Base-by-base conservation (phyloP, 1,284 basidiomycete genomes). In the Cutaneotrichosporon sp. region DNA sequence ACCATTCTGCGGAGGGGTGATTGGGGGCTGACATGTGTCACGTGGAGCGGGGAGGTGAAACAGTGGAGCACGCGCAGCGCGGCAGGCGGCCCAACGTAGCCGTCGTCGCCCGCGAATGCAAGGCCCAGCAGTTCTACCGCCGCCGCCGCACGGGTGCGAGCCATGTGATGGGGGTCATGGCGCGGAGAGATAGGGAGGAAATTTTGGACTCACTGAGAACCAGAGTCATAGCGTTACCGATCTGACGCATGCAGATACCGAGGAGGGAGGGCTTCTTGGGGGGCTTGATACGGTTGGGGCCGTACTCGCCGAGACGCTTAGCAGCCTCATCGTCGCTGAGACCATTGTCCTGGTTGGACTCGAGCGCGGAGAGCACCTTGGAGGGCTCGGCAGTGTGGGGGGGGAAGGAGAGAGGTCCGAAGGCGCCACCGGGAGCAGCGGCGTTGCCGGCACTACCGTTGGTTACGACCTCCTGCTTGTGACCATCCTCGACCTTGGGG, bases 221-320 rank as follows among this genome's bases (percentile, higher is more conserved):
- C 20, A 79, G 59, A 4, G 76, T 72, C 74, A 80, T 79, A 58
- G 78, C 77, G 68, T 81, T 81, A 43, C 73, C 77, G 52, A 79
- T 51, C 62, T 81, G 80, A 22, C 76, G 67, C 1, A 64, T 52
- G 13, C 73, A 60, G 45, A 78, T 77, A 54, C 72, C 73, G 54
- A 63, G 55, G 10, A 70, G 55, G 47, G 67, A 71, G 33, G 73
- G 79, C 64, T 69, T 73, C 62, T 72, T 71, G 14, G 79, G 77
- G n/a, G 73, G 79, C 66, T 71, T 73, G 53, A 82, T 68, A 59
- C 80, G 69, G 72, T 82, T 82, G 7, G 72, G 79, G 1, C 81
- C 81, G 60, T 80, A 75, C 33, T 67, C 52, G 20, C 65, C 64
- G n/a, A 77, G 66, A 18, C 77, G 67, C 22, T 66, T 65, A 5